Evolutionary conservation across 2,329 filamentous ascomycete species (phyloP), one percentile per base, ranked within the genome.

Genomic region (Fusarium staphyleae): DNA sequence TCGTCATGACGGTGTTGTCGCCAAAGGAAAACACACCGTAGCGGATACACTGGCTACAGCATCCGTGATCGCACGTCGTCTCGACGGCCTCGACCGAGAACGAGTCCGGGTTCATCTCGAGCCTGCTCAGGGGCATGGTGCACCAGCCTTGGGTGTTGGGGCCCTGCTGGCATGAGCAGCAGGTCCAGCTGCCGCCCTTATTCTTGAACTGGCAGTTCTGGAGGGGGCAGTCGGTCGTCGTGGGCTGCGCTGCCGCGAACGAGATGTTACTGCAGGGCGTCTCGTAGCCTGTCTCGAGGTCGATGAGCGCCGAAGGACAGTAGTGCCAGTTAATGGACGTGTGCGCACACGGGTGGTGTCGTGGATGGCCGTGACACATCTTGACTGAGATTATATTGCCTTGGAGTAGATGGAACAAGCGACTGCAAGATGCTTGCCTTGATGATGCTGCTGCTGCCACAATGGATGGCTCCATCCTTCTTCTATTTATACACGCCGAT

Each of bases 351-450:
- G 77, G 72, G 60, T 84, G 81, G 57, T 73, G 72, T 43, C 79
- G 77, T 48, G 81, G 81, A 57, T 82, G 80, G 44, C 79, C 81
- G 73, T 81, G 76, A 61, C 81, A 84, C 81, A 84, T 84, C 18
- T 66, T 71, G 66, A 34, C 7, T 13, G 46, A 19, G 24, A 14
- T 58, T 18, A 35, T 16, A 9, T 24, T 28, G 15, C 11, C 30
- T 32, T 2, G 16, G 18, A 32, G 10, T 19, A 19, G 30, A 33
- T 26, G 40, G 19, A 22, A 6, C 6, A 22, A 22, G 19, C 4
- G 19, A 22, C 6, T 29, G 19, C n/a, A 14, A 34, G 12, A 14
- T 30, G 11, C 11, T 13, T 30, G 13, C 28, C n/a, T 29, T 10
- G 11, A n/a, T 3, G 36, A 12, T 19, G 3, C 41, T 15, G 11